Base-by-base conservation (phyloP, 805 yeast species). In the Diddensiella caesifluorescens region DNA sequence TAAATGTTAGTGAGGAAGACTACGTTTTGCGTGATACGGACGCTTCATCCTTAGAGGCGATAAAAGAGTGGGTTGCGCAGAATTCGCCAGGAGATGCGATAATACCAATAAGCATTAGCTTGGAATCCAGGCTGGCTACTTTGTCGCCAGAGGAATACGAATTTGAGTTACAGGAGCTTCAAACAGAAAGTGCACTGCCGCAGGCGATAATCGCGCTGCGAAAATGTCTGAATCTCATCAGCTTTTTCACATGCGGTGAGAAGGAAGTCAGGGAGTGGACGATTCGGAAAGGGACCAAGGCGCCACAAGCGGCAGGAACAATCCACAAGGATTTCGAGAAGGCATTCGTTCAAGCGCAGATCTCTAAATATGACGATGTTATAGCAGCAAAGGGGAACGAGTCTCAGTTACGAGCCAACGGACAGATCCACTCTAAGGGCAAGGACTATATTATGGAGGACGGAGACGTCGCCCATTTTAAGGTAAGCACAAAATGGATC, bases 261-360 rank as follows among this genome's bases (percentile, higher is more conserved):
- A 69, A 72, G 39, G 95, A 88, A 63, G 89, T 83, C 6, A 70
- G 90, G 56, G 95, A 88, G 61, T 88, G 97, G 97, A 83, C 88
- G 13, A 71, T 88, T 41, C 73, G 89, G 57, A 69, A 70, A 40
- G 85, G 87, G 22, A 74, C 83, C 13, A 74, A 77, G 27, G 95
- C 95, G 1, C 89, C 90, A 28, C 84, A 84, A 48, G 95, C 95
- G 2, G 96, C 96, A 0, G 94, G 89, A 18, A 80, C 82, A 25
- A 88, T 88, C 46, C 96, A 88, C 60, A 82, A 86, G 5, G 96
- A 87, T 60, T 65, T 87, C 42, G 80, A 82, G 64, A 76, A 80
- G 54, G 83, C 94, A 0, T 88, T 88, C 59, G 77, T 88, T 35
- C 75, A 77, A 56, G 94, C 92, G 6, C 78, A 80, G 44, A 83